Conservation (phyloP, 2,329 filamentous ascomycete species). For the Pyrenophora seminiperda region DNA sequence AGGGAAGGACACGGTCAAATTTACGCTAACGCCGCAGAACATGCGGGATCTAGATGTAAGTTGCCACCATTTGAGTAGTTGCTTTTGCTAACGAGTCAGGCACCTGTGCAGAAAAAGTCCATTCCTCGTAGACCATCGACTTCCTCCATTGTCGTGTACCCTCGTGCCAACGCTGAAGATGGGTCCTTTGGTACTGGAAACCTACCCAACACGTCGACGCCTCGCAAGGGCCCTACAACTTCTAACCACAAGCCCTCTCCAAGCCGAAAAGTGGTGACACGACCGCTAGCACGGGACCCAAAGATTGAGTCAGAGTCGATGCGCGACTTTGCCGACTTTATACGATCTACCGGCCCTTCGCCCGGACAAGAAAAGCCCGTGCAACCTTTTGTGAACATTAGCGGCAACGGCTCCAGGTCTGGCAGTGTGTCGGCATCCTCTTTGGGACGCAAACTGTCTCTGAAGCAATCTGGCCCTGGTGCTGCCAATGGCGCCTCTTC, state of each 20-base stretch:
- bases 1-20: constrained; percentile 56
- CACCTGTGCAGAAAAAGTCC: constrained; percentile 24
- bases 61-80: too few species aligned
- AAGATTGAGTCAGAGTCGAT: constrained; percentile 72
- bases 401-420: constrained; percentile 22
- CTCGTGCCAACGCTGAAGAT: constrained; percentile 37
- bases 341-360: constrained; percentile 75
- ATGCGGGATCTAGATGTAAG: constrained; percentile 54
- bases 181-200: constrained; percentile 37
- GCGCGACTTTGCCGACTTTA: constrained; percentile 86
- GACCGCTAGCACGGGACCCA: constrained; percentile 69
- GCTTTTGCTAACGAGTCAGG: constrained; percentile 28
- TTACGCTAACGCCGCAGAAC: constrained; percentile 55
- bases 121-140: constrained; percentile 24
- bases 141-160: constrained; percentile 41
- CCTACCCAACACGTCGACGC: constrained; percentile 30
- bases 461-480: constrained; percentile 23
- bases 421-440: constrained; percentile 32
- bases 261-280: constrained; percentile 33
- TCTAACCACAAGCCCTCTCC: constrained; percentile 30
- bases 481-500: constrained; percentile 31
- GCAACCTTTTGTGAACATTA: constrained; percentile 42
- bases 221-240: constrained; percentile 28
- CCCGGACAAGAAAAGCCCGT: constrained; percentile 39
- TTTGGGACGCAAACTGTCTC: constrained; percentile 38